Percentiles rank a stretch among this genome's conserved stretches.
Evolutionary conservation across 108 stramenopile species (phyloP).

Genomic region (Cyclotella kingstonii): DNA sequence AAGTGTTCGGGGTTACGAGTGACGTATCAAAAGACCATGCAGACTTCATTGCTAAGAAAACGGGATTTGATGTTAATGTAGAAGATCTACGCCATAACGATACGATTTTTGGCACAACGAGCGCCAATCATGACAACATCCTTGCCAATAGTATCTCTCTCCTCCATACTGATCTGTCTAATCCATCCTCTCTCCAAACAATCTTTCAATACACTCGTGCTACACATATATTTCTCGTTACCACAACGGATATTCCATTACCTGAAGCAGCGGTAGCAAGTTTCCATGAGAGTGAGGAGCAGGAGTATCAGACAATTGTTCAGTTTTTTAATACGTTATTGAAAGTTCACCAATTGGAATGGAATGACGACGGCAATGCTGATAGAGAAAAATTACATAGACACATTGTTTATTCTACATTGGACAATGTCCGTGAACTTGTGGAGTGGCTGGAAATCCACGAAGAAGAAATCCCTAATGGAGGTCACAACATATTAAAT

Average conservation of each 20-base stretch:
- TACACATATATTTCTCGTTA: constrained; percentile 52
- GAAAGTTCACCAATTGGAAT: constrained; percentile 32
- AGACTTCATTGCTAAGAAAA: constrained; percentile 22
- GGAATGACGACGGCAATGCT: constrained; percentile 13
- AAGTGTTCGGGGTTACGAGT: constrained; percentile 54
- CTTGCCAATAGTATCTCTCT: background rate
- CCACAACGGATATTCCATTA: constrained; percentile 53
- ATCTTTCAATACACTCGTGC: constrained; percentile 25
- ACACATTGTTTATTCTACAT: constrained; percentile 52
- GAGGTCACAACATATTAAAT: constrained; percentile 5
- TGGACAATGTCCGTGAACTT: constrained; percentile 55
- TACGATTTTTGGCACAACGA: constrained; percentile 18
- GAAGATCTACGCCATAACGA: background rate
- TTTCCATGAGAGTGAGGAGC: constrained; percentile 39
- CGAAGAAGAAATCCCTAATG: constrained; percentile 13
- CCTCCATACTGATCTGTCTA: constrained; percentile 8
- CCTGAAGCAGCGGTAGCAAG: constrained; percentile 24
- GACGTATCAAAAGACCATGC: constrained; percentile 1
- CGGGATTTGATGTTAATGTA: constrained; percentile 10
- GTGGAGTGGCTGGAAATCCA: constrained; percentile 21
- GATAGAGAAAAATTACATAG: constrained; percentile 8
- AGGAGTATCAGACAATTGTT: constrained; percentile 50
- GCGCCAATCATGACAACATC: constrained; percentile 22
- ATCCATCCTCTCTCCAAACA: constrained; percentile 4
- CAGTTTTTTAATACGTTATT: constrained; percentile 43